phyloP scores from a whole-genome alignment of 176 grass and related monocot genomes.

The Carex cristatella region DNA sequence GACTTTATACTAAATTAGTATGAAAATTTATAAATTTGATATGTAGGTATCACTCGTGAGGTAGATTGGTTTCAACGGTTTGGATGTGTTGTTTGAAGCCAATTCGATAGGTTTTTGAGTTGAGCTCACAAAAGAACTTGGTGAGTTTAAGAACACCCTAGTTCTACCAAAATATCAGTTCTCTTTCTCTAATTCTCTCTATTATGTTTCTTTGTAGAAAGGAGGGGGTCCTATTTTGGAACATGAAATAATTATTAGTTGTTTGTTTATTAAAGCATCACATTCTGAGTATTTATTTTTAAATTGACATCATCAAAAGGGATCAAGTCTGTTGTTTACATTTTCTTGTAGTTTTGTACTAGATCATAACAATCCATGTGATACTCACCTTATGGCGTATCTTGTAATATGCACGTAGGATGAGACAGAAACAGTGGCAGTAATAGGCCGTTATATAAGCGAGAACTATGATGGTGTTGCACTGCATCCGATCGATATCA shows the following conservation, averaged over 20 bases:
- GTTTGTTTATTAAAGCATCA: not conserved
- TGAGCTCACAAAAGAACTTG: too few species aligned
- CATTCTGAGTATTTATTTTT: not conserved
- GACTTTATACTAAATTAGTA: too few species aligned
- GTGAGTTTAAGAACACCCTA: too few species aligned
- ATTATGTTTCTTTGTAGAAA: not conserved
- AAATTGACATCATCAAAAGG: not conserved
- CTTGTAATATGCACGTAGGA: slow-evolving; percentile 41
- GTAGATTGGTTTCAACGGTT: too few species aligned
- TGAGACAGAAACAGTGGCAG: slow-evolving; percentile 66
- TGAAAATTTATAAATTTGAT: too few species aligned
- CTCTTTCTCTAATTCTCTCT: not conserved
- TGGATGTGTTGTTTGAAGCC: too few species aligned
- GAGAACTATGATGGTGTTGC: slow-evolving; percentile 90
- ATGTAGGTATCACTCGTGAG: too few species aligned
- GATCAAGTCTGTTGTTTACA: not conserved
- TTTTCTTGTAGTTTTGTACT: not conserved
- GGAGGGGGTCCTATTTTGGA: too few species aligned
- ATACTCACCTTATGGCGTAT: not conserved
- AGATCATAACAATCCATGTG: not conserved
- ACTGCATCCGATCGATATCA: slow-evolving; percentile 94
- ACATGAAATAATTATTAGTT: not conserved
- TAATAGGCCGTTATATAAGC: slow-evolving; percentile 93
- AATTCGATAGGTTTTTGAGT: too few species aligned
- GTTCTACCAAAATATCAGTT: not conserved